Evolutionary conservation across 257 asterid genomes (phyloP).

Genomic region (Solanum neorickii): DNA sequence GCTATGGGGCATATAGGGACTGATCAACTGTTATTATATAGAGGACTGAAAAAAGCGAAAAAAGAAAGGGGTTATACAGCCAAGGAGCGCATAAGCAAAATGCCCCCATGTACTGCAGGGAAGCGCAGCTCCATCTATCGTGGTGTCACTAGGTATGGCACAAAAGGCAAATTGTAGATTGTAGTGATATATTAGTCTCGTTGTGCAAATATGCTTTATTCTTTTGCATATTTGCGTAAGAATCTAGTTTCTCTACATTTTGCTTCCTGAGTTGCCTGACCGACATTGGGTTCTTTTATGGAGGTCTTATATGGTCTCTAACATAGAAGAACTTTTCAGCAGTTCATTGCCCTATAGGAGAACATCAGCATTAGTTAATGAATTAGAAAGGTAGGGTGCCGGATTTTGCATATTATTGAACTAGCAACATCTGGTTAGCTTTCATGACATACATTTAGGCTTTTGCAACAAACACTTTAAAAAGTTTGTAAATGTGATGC

Average conservation of each 20-base stretch:
- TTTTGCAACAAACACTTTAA: not conserved
- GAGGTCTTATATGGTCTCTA: not conserved
- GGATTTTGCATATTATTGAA: not conserved
- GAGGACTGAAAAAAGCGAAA: slow-evolving; percentile 90
- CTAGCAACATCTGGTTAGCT: not conserved
- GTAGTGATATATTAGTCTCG: not conserved
- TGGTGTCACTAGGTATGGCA: slow-evolving; percentile 83
- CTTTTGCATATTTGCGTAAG: not conserved
- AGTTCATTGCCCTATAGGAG: not conserved
- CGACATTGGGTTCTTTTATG: not conserved
- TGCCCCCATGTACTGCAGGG: slow-evolving; percentile 98
- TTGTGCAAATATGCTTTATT: not conserved
- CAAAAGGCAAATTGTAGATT: not conserved
- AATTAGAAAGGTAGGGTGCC: not conserved
- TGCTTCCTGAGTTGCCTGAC: not conserved
- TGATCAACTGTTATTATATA: slow-evolving; percentile 55
- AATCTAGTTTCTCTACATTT: not conserved
- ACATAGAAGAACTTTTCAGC: not conserved
- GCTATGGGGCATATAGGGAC: slow-evolving; percentile 16
- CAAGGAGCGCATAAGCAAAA: slow-evolving; percentile 94
- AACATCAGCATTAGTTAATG: not conserved
- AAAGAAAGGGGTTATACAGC: slow-evolving; percentile 93
- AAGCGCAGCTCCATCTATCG: slow-evolving; percentile 96
- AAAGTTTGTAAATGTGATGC: not conserved
- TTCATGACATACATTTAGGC: not conserved